Base-by-base conservation (phyloP, 768 basidiomycete genomes). In the Boletellus ananas region DNA sequence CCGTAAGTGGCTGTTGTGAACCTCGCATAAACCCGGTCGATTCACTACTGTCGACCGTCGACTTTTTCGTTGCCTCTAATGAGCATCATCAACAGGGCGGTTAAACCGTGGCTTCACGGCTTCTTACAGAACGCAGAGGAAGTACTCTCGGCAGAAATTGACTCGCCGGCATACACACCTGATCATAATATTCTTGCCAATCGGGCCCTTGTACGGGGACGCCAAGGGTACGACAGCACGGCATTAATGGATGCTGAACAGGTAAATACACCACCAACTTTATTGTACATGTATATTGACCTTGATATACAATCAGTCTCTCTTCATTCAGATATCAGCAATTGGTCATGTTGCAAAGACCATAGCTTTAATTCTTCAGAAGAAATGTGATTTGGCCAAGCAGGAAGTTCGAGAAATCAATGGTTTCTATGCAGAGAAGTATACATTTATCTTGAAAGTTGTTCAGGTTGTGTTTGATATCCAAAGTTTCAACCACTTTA, bases 101-200 rank as follows among this genome's bases (percentile, higher is more conserved):
- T 58, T 37, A 58, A 58, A 35, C 38, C 49, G 6, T 58, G 58
- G 58, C 57, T 58, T n/a, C 52, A 58, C 27, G 25, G 49, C 20
- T 54, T 46, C 38, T 25, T 58, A 17, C 47, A 49, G 6, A 6
- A 12, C 3, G 57, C 36, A 1, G 57, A 58, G 20, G 21, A 50
- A n/a, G 52, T 49, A 1, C 21, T 58, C 18, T 45, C 57, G 2
- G 40, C 18, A 9, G 52, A 58, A 35, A 58, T 58, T 7, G 52
- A 34, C 1, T 3, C 34, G 9, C 3, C 54, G 25, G 17, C 21
- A 9, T 37, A 13, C 5, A 3, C 12, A 13, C 39, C 29, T 16
- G 34, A 50, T 33, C 31, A 55, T 20, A 18, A 58, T 17, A 34
- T 13, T n/a, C 50, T 45, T 34, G 58, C 58, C 6, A 58, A 58